phyloP scores from a whole-genome alignment of 2,329 filamentous ascomycete genomes.

The Kalmusia sp. region DNA sequence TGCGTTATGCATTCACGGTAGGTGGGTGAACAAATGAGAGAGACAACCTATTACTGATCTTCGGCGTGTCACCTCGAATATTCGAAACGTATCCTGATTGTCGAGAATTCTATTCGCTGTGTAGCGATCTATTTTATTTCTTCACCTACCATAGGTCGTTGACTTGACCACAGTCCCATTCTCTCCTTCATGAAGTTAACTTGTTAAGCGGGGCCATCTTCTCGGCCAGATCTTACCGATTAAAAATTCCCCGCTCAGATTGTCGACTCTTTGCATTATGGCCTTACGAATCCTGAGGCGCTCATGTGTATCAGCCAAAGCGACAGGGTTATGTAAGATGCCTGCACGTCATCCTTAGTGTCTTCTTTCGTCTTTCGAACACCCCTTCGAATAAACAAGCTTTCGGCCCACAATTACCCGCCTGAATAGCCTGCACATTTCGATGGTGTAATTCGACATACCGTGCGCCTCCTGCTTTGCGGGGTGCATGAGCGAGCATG shows the following conservation, averaged over 20 bases:
- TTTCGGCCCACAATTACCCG: conserved; percentile 1
- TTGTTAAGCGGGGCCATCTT: no score
- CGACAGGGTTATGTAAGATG: not conserved
- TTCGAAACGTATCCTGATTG: no score
- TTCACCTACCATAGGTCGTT: no score
- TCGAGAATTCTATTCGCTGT: no score
- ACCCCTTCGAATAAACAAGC: not conserved
- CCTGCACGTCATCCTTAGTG: conserved; percentile 1
- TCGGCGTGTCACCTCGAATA: no score
- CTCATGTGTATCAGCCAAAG: not conserved
- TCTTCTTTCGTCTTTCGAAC: not conserved
- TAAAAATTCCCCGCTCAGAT: not conserved
- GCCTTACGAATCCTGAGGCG: conserved; percentile 10
- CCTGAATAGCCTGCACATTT: not conserved
- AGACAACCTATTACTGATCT: no score
- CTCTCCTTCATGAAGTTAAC: no score
- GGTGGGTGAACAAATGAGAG: no score
- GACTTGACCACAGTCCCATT: no score
- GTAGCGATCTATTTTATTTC: no score
- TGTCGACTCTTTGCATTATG: conserved; percentile 1
- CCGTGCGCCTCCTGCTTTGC: not conserved
- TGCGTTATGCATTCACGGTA: no score
- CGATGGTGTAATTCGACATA: not conserved
- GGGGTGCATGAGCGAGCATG: conserved; percentile 6
- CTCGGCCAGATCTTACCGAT: no score